These are phyloP conservation scores for Amanita jacksonii DNA, from an alignment of 768 basidiomycete species.

Conservation along the genomic window DNA sequence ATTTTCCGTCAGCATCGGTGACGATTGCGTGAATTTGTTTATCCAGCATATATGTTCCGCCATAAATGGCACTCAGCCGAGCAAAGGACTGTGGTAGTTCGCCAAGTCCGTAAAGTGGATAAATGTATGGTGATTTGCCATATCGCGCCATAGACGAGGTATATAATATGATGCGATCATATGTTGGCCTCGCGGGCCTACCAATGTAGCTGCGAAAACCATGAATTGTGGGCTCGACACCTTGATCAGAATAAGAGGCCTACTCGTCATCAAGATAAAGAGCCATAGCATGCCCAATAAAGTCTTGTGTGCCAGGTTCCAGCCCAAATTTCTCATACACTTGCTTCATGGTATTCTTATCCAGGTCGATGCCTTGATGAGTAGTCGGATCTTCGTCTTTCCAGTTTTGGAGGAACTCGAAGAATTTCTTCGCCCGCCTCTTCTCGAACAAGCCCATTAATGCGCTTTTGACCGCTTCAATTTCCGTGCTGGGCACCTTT, in stretches of 20 bases:
- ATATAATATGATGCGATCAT: constrained; percentile 94
- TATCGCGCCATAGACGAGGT: constrained; percentile 98
- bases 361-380: constrained; percentile 89
- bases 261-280: constrained; percentile 96
- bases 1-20: constrained; percentile 77
- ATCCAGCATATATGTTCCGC: constrained; percentile 99
- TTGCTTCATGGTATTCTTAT: constrained; percentile 84
- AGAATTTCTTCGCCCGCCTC: constrained; percentile 96
- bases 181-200: constrained; percentile 82
- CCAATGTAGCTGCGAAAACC: constrained; percentile 66
- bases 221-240: constrained; percentile 1
- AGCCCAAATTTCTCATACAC: constrained; percentile 97
- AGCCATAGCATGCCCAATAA: constrained; percentile 99
- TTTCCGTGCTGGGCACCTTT: constrained; percentile 95
- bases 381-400: constrained; percentile 92
- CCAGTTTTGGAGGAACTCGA: constrained; percentile 93
- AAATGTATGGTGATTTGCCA: constrained; percentile 99
- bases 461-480: constrained; percentile 91
- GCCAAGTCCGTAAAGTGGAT: constrained; percentile 96
- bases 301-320: constrained; percentile 96
- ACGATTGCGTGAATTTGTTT: constrained; percentile 89
- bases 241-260: constrained; percentile 21
- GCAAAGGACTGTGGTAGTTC: constrained; percentile 99
- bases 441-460: constrained; percentile 99
- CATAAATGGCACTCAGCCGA: constrained; percentile 95